These are phyloP conservation scores for Trichoderma koningiopsis DNA, from an alignment of 2,329 filamentous ascomycete genomes.

Conservation along the genomic window DNA sequence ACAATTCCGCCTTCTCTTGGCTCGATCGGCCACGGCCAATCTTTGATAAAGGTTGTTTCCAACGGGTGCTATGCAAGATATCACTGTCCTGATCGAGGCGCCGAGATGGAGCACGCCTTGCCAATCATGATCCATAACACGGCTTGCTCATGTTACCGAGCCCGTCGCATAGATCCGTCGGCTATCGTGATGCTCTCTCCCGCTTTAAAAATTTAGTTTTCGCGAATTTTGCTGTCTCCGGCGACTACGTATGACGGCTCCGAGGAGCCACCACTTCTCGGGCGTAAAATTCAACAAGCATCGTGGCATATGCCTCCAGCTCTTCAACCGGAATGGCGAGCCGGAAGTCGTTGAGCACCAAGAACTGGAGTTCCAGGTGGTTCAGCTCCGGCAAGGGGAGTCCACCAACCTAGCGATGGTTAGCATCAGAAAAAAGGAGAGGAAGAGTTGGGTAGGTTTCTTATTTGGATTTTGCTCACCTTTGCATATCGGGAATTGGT, in stretches of 20 bases:
- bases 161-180: background rate
- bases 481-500: conserved; percentile 99
- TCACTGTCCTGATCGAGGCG: background rate
- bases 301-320: conserved; percentile 94
- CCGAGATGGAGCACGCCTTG: background rate
- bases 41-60: background rate
- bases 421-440: conserved; percentile 18
- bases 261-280: conserved; percentile 69
- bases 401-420: conserved; percentile 74
- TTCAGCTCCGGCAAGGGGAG: conserved; percentile 91
- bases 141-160: conserved; percentile 12
- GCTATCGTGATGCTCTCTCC: background rate
- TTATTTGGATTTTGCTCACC: conserved; percentile 55
- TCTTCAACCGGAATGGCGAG: conserved; percentile 92
- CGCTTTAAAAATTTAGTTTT: background rate
- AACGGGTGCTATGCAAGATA: background rate
- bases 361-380: conserved; percentile 92
- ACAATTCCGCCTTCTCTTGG: background rate
- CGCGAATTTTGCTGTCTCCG: background rate
- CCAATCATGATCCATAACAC: background rate
- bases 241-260: background rate
- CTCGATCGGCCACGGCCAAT: background rate
- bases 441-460: background rate
- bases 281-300: conserved; percentile 97
- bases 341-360: conserved; percentile 93